Conservation (phyloP, 495 filamentous ascomycete genomes). For the Niebla homalea region DNA sequence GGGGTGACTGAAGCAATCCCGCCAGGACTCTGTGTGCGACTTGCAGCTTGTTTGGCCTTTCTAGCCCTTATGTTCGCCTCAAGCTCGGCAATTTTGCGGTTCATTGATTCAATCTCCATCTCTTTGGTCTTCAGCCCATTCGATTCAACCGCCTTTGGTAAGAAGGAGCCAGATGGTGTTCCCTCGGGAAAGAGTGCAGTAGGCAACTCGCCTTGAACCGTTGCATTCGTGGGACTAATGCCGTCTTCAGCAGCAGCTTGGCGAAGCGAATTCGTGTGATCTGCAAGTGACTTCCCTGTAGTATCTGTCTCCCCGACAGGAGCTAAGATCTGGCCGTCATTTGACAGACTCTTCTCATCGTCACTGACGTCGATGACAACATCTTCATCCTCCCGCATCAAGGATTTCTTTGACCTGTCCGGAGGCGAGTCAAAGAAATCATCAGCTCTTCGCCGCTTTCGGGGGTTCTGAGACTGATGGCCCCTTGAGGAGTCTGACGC, state of each 20-base stretch:
- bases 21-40: conserved; percentile 26
- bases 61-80: conserved; percentile 54
- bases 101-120: conserved; percentile 60
- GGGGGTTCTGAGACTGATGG: conserved; percentile 2
- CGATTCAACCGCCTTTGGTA: conserved; percentile 23
- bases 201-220: background rate
- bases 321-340: conserved; percentile 26
- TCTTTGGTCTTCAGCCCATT: conserved; percentile 53
- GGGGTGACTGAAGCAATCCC: background rate
- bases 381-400: conserved; percentile 31
- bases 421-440: conserved; percentile 53
- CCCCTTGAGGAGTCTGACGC: background rate
- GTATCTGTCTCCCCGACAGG: conserved; percentile 5
- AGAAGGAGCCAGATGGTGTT: conserved; percentile 25
- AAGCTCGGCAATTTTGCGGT: conserved; percentile 60
- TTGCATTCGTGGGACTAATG: background rate
- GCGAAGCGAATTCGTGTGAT: background rate
- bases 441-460: conserved; percentile 75
- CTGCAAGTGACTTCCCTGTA: too few species aligned
- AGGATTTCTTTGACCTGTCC: conserved; percentile 47
- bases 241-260: background rate
- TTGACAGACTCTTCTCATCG: conserved; percentile 37
- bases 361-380: conserved; percentile 68
- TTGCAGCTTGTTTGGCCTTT: conserved; percentile 38
- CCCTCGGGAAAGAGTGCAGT: conserved; percentile 19